Evolutionary conservation across 352 stramenopile species (phyloP).

Genomic region (Phytopythium aichiense): DNA sequence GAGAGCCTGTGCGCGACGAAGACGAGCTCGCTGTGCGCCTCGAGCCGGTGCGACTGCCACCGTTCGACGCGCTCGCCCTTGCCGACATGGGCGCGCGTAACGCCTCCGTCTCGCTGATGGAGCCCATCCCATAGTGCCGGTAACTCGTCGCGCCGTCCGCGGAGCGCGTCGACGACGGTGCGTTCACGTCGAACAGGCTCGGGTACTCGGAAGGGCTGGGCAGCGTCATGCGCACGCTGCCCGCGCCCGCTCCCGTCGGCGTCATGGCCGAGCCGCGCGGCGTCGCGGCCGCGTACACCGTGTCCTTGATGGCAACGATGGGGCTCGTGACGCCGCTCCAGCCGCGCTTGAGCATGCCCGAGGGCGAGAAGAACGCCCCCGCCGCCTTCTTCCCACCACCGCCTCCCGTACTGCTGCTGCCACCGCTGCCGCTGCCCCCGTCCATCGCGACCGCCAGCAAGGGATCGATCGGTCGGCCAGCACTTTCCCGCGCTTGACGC

Average conservation of each 20-base stretch:
- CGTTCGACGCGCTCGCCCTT: constrained; percentile 15
- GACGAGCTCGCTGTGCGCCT: constrained; percentile 18
- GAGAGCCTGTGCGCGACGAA: constrained; percentile 23
- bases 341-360: constrained; percentile 56
- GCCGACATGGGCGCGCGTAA: constrained; percentile 27
- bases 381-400: constrained; percentile 31
- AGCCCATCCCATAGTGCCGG: not conserved
- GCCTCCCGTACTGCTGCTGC: not conserved
- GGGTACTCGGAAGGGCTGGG: constrained; percentile 61
- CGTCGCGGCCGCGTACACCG: constrained; percentile 41
- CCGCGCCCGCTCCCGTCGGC: constrained; percentile 12
- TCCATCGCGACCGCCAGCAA: constrained; percentile 18
- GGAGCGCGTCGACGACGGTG: constrained; percentile 36
- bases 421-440: constrained; percentile 1
- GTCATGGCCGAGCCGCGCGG: constrained; percentile 26
- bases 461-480: constrained; percentile 10
- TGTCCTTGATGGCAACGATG: constrained; percentile 59
- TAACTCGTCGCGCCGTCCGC: constrained; percentile 14
- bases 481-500: not conserved
- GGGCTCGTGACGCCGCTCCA: constrained; percentile 64
- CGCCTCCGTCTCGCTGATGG: constrained; percentile 13
- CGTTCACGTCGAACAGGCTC: constrained; percentile 64
- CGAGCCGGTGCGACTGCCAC: constrained; percentile 25
- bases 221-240: constrained; percentile 26
- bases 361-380: constrained; percentile 41